Evolutionary conservation across 176 grass and related monocot species (phyloP), one percentile per base, ranked within the genome.

Genomic region (Ensete ventricosum): DNA sequence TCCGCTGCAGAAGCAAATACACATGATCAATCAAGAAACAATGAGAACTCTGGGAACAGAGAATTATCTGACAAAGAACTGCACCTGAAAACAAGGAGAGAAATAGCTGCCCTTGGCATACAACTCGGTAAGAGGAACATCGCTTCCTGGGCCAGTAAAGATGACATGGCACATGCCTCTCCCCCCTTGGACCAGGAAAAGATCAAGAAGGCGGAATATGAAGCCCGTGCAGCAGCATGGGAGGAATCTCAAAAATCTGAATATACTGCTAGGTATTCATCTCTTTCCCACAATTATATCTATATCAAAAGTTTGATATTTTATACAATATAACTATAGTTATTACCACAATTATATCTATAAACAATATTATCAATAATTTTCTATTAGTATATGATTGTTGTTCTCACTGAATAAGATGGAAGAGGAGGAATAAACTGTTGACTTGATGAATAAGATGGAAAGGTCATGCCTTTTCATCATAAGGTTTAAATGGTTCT

Each of bases 51-150:
- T 52, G 71, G 85, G n/a, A 64, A 73, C 7, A 70, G 19, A 24
- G 75, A 87, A 43, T 43, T 43, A 43, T 43, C 34, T 14, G 90
- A 93, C 6, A 59, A 78, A 79, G 95, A 94, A 76, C 69, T 99
- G 70, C 88, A 87, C 79, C 82, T 91, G 55, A 81, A 84, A 81
- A 94, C 87, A 1, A 89, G 91, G 53, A 88, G 84, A 9, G 95
- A 99, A 77, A 99, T 99, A 19, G 95, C 86, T 14, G 81, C 90
- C 29, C 90, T 99, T 22, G 95, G 95, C 53, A 72, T 99, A 50
- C 91, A 94, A 69, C 81, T 99, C 14, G 95, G 95, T 75, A 99
- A 99, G 81, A 83, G 94, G 81, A 94, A 79, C 75, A 99, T 99
- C 73, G 95, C 95, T 69, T 89, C 95, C 22, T 99, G 95, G 95